Base-by-base conservation (phyloP, 495 filamentous ascomycete genomes). In the Clavariopsis aquatica region DNA sequence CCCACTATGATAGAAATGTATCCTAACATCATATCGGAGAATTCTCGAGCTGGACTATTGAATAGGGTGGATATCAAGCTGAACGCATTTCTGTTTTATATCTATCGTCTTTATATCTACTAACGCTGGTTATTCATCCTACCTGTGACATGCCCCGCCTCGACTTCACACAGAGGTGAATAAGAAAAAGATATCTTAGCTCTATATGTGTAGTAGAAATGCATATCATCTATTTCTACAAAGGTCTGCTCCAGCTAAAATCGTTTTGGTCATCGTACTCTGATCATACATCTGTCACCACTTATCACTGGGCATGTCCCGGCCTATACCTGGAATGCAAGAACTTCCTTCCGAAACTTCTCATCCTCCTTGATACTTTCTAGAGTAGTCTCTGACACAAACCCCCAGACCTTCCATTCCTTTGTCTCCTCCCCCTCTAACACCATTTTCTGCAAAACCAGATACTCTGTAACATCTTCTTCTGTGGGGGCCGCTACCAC, bases 381-480 rank as follows among this genome's bases (percentile, higher is more conserved):
- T 22, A 73, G n/a, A 43, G 80, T 84, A 10, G 84, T 88, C 69
- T 87, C 81, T 64, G 81, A 77, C 38, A 83, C 74, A 36, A 84
- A 86, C 24, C 92, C 92, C 86, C 91, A 89, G 51, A 96, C 71
- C 72, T 80, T 83, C 93, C 93, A 97, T 13, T 81, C 80, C 38
- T 74, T n/a, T n/a, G n/a, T 75, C 45, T 85, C 80, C 64, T 79
- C 69, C 55, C 83, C 89, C 1, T 78, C 78, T 76, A 82, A 75
- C 52, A 87, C 73, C 24, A 75, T 66, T 69, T 81, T 80, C 77
- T 91, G 89, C 22, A 96, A 69, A 5, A 93, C 88, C n/a, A 97
- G 23, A 70, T 95, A 88, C 79, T 97, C 93, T 1, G 78, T 75
- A 60, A 88, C 79, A 61, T 87, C 85, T 69, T 84, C 85, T 73